Percentiles rank a stretch among this genome's conserved stretches.
Conservation (phyloP, 768 basidiomycete genomes). For the Lactifluus hygrophoroides region DNA sequence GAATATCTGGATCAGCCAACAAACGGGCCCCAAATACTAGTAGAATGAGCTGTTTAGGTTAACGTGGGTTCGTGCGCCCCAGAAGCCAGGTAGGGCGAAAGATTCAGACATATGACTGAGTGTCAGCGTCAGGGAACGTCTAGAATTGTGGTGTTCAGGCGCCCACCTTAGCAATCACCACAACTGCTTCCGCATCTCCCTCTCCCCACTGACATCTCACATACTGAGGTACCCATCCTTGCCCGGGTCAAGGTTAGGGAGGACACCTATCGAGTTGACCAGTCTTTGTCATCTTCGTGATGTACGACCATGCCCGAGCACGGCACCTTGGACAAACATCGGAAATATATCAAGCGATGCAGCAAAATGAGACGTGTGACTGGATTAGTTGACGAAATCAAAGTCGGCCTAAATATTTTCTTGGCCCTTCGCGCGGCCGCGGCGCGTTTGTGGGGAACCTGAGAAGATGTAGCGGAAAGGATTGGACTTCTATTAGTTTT, state of each 20-base stretch:
- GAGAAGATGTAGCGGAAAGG: constrained; percentile 41
- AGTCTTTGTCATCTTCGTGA: constrained; percentile 71
- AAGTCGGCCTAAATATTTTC: constrained; percentile 51
- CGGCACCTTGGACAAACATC: constrained; percentile 76
- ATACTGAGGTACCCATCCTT: constrained; percentile 50
- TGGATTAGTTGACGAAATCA: constrained; percentile 80
- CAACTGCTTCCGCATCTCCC: constrained; percentile 42
- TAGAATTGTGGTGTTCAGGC: not conserved
- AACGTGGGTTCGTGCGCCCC: constrained; percentile 25
- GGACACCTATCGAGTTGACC: constrained; percentile 72
- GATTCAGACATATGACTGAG: constrained; percentile 8
- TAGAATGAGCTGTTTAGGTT: constrained; percentile 84
- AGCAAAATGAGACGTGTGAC: constrained; percentile 75
- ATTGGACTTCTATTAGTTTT: constrained; percentile 66
- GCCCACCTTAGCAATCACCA: constrained; percentile 55
- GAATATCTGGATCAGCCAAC: constrained; percentile 78
- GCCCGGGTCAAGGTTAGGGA: constrained; percentile 64
- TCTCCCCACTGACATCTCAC: constrained; percentile 39
- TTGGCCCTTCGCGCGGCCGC: not conserved
- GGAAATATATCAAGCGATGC: constrained; percentile 82
- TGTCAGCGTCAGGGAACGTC: no score
- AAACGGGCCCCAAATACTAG: constrained; percentile 83
- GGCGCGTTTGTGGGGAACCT: no score
- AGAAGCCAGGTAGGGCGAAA: constrained; percentile 4
- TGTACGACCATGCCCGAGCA: constrained; percentile 71